Evolutionary conservation across 164 flowering plant species (phyloP).

Genomic region (Piper longum): DNA sequence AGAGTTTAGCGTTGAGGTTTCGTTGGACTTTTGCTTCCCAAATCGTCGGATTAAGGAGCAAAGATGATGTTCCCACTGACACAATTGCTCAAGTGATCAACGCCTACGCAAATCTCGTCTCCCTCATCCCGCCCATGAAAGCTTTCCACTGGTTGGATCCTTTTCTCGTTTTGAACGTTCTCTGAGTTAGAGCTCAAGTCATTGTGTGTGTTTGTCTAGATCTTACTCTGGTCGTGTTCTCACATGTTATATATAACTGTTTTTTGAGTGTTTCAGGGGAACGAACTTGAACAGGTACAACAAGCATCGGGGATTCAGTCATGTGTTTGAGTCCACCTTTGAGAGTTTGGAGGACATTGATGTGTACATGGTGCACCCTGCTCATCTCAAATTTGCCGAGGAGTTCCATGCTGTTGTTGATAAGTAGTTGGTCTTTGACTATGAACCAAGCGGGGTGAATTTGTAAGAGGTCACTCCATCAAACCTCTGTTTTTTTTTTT

Average conservation of each 20-base stretch:
- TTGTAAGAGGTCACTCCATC: not conserved
- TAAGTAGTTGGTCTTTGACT: slow-evolving; percentile 56
- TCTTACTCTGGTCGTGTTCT: not conserved
- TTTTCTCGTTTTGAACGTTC: no score
- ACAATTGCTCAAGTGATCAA: slow-evolving; percentile 44
- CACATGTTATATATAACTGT: no score
- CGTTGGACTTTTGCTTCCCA: no score
- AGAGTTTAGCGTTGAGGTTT: no score
- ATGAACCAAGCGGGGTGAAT: slow-evolving; percentile 39
- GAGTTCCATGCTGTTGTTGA: slow-evolving; percentile 37
- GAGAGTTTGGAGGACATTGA: slow-evolving; percentile 62
- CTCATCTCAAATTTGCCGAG: slow-evolving; percentile 55
- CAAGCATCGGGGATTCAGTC: slow-evolving; percentile 74
- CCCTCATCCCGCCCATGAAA: slow-evolving; percentile 60
- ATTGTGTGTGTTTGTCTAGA: no score
- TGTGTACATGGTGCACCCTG: slow-evolving; percentile 62
- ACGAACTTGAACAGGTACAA: slow-evolving; percentile 67
- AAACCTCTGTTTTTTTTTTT: no score
- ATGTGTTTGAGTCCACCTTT: slow-evolving; percentile 69
- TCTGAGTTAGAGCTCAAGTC: no score
- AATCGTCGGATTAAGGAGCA: slow-evolving; percentile 6
- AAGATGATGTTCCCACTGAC: slow-evolving; percentile 33
- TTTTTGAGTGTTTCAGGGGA: slow-evolving; percentile 32
- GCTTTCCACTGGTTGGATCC: slow-evolving; percentile 41
- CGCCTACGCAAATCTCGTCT: slow-evolving; percentile 54